phyloP scores from a whole-genome alignment of 805 yeast genomes.

The Tetrapisispora iriomotensis region DNA sequence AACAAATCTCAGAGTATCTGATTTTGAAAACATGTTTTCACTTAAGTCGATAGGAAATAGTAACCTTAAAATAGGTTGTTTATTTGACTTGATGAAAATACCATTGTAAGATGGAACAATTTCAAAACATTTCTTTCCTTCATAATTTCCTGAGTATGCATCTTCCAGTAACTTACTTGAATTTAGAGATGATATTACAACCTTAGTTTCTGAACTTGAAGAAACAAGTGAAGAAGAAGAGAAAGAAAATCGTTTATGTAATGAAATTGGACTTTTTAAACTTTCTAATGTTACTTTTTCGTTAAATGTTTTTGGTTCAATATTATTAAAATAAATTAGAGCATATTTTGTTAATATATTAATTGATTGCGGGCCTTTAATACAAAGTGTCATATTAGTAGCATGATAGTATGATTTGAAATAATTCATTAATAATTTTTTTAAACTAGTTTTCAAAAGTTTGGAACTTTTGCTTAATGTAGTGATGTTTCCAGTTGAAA shows the following conservation, averaged over 20 bases:
- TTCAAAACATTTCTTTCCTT: constrained; percentile 18
- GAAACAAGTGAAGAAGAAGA: neutral
- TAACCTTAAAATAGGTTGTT: constrained; percentile 34
- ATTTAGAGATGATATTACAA: neutral
- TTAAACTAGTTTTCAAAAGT: constrained; percentile 30
- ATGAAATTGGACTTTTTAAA: constrained; percentile 2
- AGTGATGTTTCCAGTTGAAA: constrained; percentile 54
- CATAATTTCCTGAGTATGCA: constrained; percentile 15
- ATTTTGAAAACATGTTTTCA: constrained; percentile 8
- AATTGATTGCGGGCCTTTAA: constrained; percentile 59
- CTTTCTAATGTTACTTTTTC: constrained; percentile 3
- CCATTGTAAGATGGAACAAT: constrained; percentile 15
- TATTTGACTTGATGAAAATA: constrained; percentile 32
- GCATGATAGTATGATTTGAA: constrained; percentile 36
- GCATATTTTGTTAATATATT: constrained; percentile 47
- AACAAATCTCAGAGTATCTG: constrained; percentile 26
- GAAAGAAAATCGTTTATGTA: neutral
- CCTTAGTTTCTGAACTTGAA: neutral
- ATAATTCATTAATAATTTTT: constrained; percentile 31
- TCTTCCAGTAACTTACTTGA: constrained; percentile 16
- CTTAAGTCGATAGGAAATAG: constrained; percentile 33
- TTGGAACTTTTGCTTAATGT: constrained; percentile 36
- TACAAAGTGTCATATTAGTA: constrained; percentile 45
- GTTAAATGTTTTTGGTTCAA: constrained; percentile 11
- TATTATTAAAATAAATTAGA: constrained; percentile 32